These are phyloP conservation scores for Lactarius hatsudake DNA, from an alignment of 768 basidiomycete species.

Conservation along the genomic window DNA sequence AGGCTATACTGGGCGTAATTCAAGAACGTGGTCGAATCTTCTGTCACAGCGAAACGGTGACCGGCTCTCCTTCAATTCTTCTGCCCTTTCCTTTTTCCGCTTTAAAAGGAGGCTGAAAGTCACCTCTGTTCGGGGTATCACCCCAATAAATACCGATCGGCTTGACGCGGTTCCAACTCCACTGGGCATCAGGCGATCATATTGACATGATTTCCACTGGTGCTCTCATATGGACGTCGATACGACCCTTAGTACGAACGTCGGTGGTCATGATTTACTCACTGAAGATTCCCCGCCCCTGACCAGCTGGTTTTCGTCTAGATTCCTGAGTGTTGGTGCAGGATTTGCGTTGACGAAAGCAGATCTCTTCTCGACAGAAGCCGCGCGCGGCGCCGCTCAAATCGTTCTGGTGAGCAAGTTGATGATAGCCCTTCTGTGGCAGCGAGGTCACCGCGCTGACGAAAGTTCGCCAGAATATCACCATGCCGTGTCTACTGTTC, in stretches of 20 bases:
- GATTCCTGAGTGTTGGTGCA: slow-evolving; percentile 50
- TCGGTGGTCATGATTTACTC: slow-evolving; percentile 7
- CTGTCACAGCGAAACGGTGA: no score
- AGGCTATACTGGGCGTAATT: no score
- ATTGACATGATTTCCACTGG: slow-evolving; percentile 16
- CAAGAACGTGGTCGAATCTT: no score
- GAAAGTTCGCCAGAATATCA: slow-evolving; percentile 44
- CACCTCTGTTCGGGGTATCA: not conserved
- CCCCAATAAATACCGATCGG: not conserved
- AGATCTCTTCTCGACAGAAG: slow-evolving; percentile 56
- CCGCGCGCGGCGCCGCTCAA: slow-evolving; percentile 58
- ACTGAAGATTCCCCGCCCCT: not conserved
- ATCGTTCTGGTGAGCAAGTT: slow-evolving; percentile 49
- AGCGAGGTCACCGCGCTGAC: not conserved
- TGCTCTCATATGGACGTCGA: slow-evolving; percentile 7
- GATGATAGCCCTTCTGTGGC: not conserved
- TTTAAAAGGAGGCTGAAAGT: not conserved
- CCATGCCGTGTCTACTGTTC: slow-evolving; percentile 64
- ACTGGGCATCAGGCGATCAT: not conserved
- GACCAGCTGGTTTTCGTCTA: slow-evolving; percentile 29
- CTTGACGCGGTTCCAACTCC: not conserved
- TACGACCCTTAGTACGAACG: slow-evolving; percentile 15
- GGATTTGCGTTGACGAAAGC: slow-evolving; percentile 60
- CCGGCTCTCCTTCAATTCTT: no score
- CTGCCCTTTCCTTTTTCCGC: no score